phyloP scores from a whole-genome alignment of 1,284 basidiomycete genomes.

The Pisolithus thermaeus region DNA sequence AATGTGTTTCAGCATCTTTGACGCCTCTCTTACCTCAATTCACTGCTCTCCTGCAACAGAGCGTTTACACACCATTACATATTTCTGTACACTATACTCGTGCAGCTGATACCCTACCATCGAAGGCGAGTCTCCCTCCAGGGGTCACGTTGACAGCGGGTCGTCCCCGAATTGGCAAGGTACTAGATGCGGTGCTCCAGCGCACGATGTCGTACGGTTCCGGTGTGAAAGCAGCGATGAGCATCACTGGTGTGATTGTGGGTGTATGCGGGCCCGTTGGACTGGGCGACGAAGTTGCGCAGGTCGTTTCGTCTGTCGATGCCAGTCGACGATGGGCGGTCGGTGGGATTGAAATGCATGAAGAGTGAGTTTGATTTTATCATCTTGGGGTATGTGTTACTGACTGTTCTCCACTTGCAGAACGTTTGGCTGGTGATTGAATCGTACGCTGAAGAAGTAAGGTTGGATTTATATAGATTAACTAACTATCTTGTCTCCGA shows the following conservation, averaged over 20 bases:
- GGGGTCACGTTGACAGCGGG: slow-evolving; percentile 47
- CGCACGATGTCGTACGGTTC: slow-evolving; percentile 41
- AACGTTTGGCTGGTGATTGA: slow-evolving; percentile 2
- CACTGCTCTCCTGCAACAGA: slow-evolving; percentile 46
- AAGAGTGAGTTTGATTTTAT: slow-evolving; percentile 42
- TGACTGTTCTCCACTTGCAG: neutral
- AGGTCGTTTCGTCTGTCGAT: slow-evolving; percentile 49
- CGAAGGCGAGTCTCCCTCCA: slow-evolving; percentile 36
- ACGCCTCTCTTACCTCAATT: slow-evolving; percentile 54
- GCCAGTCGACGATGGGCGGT: slow-evolving; percentile 50
- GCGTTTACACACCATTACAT: slow-evolving; percentile 40
- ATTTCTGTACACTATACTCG: slow-evolving; percentile 68
- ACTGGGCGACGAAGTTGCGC: slow-evolving; percentile 52
- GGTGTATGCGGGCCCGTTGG: slow-evolving; percentile 63
- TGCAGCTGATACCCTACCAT: slow-evolving; percentile 37
- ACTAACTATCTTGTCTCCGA: too few relatives aligned
- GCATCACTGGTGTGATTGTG: slow-evolving; percentile 55
- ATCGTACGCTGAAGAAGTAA: neutral
- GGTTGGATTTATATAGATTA: neutral
- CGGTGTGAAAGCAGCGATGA: slow-evolving; percentile 37
- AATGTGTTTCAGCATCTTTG: slow-evolving; percentile 35
- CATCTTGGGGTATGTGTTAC: neutral
- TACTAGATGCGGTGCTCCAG: slow-evolving; percentile 48
- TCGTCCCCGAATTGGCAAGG: slow-evolving; percentile 43
- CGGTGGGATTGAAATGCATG: slow-evolving; percentile 68